Evolutionary conservation across 805 yeast species (phyloP), one percentile per base, ranked within the genome.

Genomic region (Millerago galiae): DNA sequence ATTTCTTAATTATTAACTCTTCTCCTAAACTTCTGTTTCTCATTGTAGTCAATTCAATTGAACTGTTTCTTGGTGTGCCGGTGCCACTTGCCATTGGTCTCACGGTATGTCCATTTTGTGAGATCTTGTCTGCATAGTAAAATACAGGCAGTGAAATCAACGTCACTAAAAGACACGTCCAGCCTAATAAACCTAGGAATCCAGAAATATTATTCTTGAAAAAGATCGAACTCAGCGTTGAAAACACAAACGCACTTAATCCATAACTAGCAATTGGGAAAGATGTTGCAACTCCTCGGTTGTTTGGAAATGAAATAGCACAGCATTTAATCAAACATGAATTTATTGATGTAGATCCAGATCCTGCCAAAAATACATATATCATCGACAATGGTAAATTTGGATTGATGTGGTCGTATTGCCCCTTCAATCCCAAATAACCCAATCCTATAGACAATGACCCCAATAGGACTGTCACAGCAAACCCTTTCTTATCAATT

Each of bases 211-310:
- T 75, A 3, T 81, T 80, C 0, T 81, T 75, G 46, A 63, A 77
- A 43, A 77, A 66, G 13, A 66, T 49, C 10, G 75, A 62, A 2
- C 81, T 81, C 17, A 78, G 52, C 2, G 72, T 65, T 1, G 89
- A 81, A 55, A 75, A 81, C 39, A 80, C 70, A 52, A 81, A 70
- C 4, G 93, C 93, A 56, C 84, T 77, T 13, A 82, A 68, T 0
- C 95, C 95, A 58, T 80, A 83, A 35, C 83, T 72, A 1, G 90
- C 80, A 58, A 83, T 70, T 3, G 91, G 89, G 35, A 83, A 67
- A 0, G 88, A 76, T 0, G 93, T 81, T 4, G 93, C 90, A 9
- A 83, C 67, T 2, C 93, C 95, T 42, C 86, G 62, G 31, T 73
- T 65, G 34, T 73, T 67, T 0, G 95, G 91, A 54, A 79, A 82